Evolutionary conservation across 805 yeast species (phyloP).

Genomic region (Suhomyces canberraensis): DNA sequence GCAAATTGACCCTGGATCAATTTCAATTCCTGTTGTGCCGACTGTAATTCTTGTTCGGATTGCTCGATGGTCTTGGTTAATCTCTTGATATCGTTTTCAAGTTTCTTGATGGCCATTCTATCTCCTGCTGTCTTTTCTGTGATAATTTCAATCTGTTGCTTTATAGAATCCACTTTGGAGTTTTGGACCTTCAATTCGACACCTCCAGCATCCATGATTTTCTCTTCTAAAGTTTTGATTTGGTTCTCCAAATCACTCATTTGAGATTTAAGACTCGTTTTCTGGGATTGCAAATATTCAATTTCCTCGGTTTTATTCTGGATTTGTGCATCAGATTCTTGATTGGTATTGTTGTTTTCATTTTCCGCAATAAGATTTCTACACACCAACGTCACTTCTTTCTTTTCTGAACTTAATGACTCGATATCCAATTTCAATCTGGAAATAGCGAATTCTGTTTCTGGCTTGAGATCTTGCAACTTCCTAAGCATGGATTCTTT

Average conservation of each 20-base stretch:
- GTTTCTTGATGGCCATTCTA: slow-evolving; percentile 53
- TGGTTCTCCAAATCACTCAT: slow-evolving; percentile 53
- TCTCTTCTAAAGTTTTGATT: slow-evolving; percentile 63
- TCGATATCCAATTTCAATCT: slow-evolving; percentile 62
- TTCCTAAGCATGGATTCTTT: slow-evolving; percentile 59
- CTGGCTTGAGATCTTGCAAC: slow-evolving; percentile 66
- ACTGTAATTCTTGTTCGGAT: slow-evolving; percentile 44
- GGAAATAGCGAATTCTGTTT: slow-evolving; percentile 58
- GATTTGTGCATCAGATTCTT: slow-evolving; percentile 38
- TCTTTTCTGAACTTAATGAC: slow-evolving; percentile 52
- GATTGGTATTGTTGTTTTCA: slow-evolving; percentile 24
- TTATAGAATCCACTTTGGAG: slow-evolving; percentile 74
- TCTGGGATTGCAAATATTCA: slow-evolving; percentile 14
- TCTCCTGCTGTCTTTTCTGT: slow-evolving; percentile 56
- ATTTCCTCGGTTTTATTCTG: slow-evolving; percentile 24
- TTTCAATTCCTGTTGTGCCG: slow-evolving; percentile 23
- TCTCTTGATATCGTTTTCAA: slow-evolving; percentile 61
- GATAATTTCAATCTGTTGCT: slow-evolving; percentile 61
- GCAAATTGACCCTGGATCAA: slow-evolving; percentile 17
- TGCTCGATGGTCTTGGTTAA: slow-evolving; percentile 45
- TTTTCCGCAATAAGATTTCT: slow-evolving; percentile 42
- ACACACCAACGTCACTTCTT: slow-evolving; percentile 43
- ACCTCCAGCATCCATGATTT: slow-evolving; percentile 91
- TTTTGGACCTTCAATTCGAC: slow-evolving; percentile 74
- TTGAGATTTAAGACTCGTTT: slow-evolving; percentile 43